Conservation (phyloP, 371 early-diverging fungal species). For the Capillidium heterosporum region DNA sequence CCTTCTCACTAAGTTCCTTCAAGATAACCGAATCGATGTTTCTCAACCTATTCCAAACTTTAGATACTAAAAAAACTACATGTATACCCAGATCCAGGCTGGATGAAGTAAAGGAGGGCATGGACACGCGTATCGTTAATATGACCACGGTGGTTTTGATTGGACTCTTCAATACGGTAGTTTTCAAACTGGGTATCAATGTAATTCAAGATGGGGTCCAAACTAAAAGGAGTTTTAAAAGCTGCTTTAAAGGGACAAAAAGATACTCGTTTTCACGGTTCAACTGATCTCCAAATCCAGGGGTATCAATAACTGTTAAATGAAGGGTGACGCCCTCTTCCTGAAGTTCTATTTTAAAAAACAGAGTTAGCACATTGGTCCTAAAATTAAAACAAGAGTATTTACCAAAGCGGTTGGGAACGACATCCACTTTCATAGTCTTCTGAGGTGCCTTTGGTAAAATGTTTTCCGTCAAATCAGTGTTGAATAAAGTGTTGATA, state of each 20-base stretch:
- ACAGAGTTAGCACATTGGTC: background rate
- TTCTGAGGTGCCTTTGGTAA: constrained; percentile 26
- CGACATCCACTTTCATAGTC: constrained; percentile 43
- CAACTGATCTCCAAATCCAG: constrained; percentile 83
- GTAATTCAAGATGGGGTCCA: constrained; percentile 64
- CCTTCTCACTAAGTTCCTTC: constrained; percentile 54
- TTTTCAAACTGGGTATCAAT: constrained; percentile 82
- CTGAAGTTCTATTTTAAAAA: constrained; percentile 50
- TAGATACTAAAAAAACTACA: constrained; percentile 15
- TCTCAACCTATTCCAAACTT: constrained; percentile 36
- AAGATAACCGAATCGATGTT: constrained; percentile 82
- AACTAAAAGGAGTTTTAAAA: constrained; percentile 15
- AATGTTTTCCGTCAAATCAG: constrained; percentile 44
- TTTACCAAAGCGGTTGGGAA: constrained; percentile 46
- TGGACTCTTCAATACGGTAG: constrained; percentile 78
- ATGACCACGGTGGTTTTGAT: constrained; percentile 50
- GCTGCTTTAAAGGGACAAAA: background rate
- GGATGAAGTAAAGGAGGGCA: constrained; percentile 83
- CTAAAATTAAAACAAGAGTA: background rate
- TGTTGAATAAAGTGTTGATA: constrained; percentile 71
- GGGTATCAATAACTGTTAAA: constrained; percentile 83
- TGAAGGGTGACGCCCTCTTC: constrained; percentile 85
- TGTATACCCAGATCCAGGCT: constrained; percentile 72
- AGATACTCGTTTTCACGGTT: constrained; percentile 57
- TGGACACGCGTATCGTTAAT: constrained; percentile 81